Evolutionary conservation across 768 basidiomycete genomes (phyloP).

Genomic region (Calocybe indica): DNA sequence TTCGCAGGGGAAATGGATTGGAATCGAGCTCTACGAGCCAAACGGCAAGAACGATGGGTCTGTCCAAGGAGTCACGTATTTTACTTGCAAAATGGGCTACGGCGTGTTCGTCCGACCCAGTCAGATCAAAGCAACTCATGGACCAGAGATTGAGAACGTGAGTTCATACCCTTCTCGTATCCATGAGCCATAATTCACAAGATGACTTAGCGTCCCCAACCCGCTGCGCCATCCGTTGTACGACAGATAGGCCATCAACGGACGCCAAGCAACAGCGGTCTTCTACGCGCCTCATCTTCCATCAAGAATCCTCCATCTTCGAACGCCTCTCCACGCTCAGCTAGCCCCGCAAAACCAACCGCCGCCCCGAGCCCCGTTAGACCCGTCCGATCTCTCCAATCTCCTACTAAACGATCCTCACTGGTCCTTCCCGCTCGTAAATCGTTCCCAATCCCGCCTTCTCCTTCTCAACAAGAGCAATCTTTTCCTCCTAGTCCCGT

Average conservation of each 20-base stretch:
- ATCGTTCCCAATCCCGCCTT: slow-evolving; percentile 37
- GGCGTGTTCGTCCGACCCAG: slow-evolving; percentile 90
- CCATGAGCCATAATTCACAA: slow-evolving; percentile 1
- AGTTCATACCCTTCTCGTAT: neutral
- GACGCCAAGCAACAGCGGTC: slow-evolving; percentile 43
- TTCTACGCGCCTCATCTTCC: slow-evolving; percentile 30
- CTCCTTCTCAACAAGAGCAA: slow-evolving; percentile 29
- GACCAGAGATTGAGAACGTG: slow-evolving; percentile 32
- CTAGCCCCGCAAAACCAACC: slow-evolving; percentile 49
- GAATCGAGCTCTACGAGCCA: slow-evolving; percentile 77
- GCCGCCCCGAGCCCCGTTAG: no score
- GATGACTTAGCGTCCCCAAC: slow-evolving; percentile 17
- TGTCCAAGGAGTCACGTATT: slow-evolving; percentile 76
- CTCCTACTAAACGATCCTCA: slow-evolving; percentile 56
- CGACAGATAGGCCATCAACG: slow-evolving; percentile 45
- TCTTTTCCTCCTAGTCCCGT: slow-evolving; percentile 23
- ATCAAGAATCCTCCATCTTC: slow-evolving; percentile 37
- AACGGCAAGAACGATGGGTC: slow-evolving; percentile 96
- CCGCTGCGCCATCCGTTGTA: slow-evolving; percentile 21
- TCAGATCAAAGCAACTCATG: slow-evolving; percentile 66
- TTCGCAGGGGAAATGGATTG: slow-evolving; percentile 89
- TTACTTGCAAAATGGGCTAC: slow-evolving; percentile 65
- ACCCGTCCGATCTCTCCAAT: slow-evolving; percentile 19
- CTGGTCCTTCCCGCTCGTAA: slow-evolving; percentile 43
- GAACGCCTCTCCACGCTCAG: slow-evolving; percentile 52